phyloP scores from a whole-genome alignment of 371 early-diverging fungal species.

The Lichtheimia hyalospora region DNA sequence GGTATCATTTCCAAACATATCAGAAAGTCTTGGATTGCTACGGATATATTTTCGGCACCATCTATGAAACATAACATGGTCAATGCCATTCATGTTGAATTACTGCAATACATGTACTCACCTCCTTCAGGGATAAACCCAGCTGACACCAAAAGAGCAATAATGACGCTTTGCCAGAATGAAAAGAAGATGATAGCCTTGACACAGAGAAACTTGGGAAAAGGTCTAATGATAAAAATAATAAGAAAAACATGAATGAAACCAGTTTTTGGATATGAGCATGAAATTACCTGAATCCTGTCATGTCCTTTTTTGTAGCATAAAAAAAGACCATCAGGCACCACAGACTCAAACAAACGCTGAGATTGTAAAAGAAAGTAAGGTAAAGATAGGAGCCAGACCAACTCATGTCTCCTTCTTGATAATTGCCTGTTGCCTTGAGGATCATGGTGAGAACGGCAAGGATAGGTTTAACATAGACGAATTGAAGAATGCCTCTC shows the following conservation, averaged over 20 bases:
- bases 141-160: slow-evolving; percentile 78
- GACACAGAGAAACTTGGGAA: slow-evolving; percentile 93
- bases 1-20: slow-evolving; percentile 92
- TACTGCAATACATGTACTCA: slow-evolving; percentile 22
- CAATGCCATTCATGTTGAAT: background rate
- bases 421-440: slow-evolving; percentile 71
- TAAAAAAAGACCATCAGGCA: slow-evolving; percentile 88
- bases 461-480: slow-evolving; percentile 85
- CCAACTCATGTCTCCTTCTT: slow-evolving; percentile 79
- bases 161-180: slow-evolving; percentile 93
- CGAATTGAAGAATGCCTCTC: slow-evolving; percentile 92
- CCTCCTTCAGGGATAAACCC: slow-evolving; percentile 69
- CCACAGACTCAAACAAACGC: slow-evolving; percentile 84
- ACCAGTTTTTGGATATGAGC: too few species aligned
- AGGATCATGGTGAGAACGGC: slow-evolving; percentile 81
- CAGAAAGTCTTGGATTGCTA: slow-evolving; percentile 89
- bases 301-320: slow-evolving; percentile 80
- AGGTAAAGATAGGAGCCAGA: slow-evolving; percentile 80
- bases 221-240: slow-evolving; percentile 76
- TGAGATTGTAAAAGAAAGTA: slow-evolving; percentile 82
- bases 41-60: slow-evolving; percentile 74
- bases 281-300: slow-evolving; percentile 73
- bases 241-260: slow-evolving; percentile 7
- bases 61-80: slow-evolving; percentile 4
- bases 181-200: slow-evolving; percentile 95